Base-by-base conservation (phyloP, 352 stramenopile genomes). In the Globisporangium camurandrum region DNA sequence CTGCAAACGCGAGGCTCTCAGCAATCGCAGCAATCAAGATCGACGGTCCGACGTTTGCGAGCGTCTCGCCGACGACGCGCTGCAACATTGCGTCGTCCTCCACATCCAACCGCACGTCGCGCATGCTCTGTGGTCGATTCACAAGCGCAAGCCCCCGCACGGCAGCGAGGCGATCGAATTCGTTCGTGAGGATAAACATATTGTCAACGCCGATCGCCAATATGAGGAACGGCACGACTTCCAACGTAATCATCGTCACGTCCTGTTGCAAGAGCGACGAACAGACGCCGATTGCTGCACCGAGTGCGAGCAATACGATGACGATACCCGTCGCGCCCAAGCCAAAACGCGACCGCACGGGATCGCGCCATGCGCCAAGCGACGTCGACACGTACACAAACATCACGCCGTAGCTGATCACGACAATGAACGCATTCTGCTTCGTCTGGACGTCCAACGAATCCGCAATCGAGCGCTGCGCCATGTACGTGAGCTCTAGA, bases 191-290 rank as follows among this genome's bases (percentile, higher is more conserved):
- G 56, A 96, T 94, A 53, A 96, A 95, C 84, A 95, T 95, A 58
- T 96, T 96, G 65, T 96, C 87, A 27, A 96, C 84, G 17, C 87
- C 87, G 50, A 96, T 95, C 3, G 87, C 85, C 17, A 96, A 62
- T n/a, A 95, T 83, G 43, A 96, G 61, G 48, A 96, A 96, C 16
- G 87, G 87, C 36, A 96, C 84, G 12, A 96, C 87, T 56, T 96
- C 85, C 27, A 91, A 67, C 34, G 88, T 93, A 59, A 96, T 96
- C 78, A 96, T 94, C 28, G 86, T 96, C 23, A 94, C 84, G 48
- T 90, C 66, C 52, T 93, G 73, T 19, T 76, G 71, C 19, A 92
- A 58, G 19, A 88, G 46, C 14, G 62, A 56, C 17, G 66, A 78
- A 62, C 71, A 85, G 10, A 88, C 56, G n/a, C 75, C 78, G 67